Percentiles rank a stretch among this genome's conserved stretches.
phyloP scores from a whole-genome alignment of 108 stramenopile species.

The Cyclostephanos invisitatus region DNA sequence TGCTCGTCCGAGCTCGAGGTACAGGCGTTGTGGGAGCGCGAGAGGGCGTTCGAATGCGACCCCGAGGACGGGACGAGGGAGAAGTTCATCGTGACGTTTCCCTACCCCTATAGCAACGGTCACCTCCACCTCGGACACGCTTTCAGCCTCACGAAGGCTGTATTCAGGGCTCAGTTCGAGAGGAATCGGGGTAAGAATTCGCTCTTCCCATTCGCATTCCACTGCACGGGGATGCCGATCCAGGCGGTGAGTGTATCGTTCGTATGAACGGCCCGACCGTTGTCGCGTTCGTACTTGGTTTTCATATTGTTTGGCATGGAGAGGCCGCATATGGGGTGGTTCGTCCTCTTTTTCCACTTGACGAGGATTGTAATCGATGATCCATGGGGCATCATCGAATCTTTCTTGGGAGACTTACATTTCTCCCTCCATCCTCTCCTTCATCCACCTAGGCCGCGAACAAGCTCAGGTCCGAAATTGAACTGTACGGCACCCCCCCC shows the following conservation, averaged over 20 bases:
- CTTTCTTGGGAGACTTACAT: neutral
- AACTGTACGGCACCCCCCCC: constrained; percentile 84
- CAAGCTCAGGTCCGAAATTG: constrained; percentile 95
- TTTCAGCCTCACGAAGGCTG: constrained; percentile 96
- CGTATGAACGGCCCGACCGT: neutral
- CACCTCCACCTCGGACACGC: constrained; percentile 98
- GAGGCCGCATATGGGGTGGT: neutral
- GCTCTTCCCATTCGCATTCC: constrained; percentile 97
- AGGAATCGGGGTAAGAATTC: constrained; percentile 94
- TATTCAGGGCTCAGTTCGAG: constrained; percentile 93
- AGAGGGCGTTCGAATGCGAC: constrained; percentile 75
- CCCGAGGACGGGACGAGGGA: constrained; percentile 34
- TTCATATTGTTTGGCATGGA: neutral
- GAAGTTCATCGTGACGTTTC: constrained; percentile 98
- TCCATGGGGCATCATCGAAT: neutral
- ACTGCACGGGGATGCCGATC: constrained; percentile 99
- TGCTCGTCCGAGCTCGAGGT: constrained; percentile 71
- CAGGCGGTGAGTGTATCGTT: constrained; percentile 79
- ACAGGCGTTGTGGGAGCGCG: constrained; percentile 78
- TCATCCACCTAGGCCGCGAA: constrained; percentile 83
- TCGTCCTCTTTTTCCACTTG: neutral
- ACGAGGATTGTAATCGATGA: neutral
- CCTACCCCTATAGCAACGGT: constrained; percentile 98
- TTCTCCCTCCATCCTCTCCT: neutral
- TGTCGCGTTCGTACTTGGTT: neutral